Base-by-base conservation (phyloP, 2,329 filamentous ascomycete genomes). In the Pseudogymnoascus sp. region DNA sequence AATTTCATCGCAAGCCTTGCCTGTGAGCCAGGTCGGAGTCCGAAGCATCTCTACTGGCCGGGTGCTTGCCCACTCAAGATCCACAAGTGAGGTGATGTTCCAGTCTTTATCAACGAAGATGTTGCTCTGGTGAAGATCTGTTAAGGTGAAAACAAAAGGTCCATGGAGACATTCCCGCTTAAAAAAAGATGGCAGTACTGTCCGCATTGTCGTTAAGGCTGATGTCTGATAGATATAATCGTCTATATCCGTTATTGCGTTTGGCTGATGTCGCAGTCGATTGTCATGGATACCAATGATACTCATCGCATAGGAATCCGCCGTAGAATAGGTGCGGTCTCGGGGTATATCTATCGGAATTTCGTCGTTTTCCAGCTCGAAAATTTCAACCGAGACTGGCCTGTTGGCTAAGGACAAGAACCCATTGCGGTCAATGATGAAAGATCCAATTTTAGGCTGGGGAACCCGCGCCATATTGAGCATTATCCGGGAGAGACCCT, bases 121-220 rank as follows among this genome's bases (percentile, higher is more conserved):
- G 61, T 79, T 78, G 62, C 74, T 74, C 55, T 69, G 66, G 48
- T 77, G 75, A 17, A 78, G 63, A 63, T 79, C 76, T 21, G 74
- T 77, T 8, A 78, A 69, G 1, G 59, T 64, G 58, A 70, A 67
- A 10, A 73, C 58, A 61, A 74, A 77, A 1, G 73, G 73, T 1
- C 75, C 74, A 15, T 71, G 55, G 4, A 71, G 66, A 10, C 65
- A 61, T 10, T 68, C 61, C 3, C 65, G 63, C 12, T 61, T 61
- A 17, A 69, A 63, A 12, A 68, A 72, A 5, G 66, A 65, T 9
- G 65, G 66, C 39, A 68, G 59, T 5, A 65, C 62, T 3, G 68
- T 68, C 59, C 71, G 68, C 68, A 76, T 71, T 68, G 62, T 76
- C 74, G 5, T 66, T 55, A 21, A 66, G 21, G 21, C 21, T 21